Evolutionary conservation across 2,329 filamentous ascomycete genomes (phyloP).

Genomic region (Colletotrichum melonis): DNA sequence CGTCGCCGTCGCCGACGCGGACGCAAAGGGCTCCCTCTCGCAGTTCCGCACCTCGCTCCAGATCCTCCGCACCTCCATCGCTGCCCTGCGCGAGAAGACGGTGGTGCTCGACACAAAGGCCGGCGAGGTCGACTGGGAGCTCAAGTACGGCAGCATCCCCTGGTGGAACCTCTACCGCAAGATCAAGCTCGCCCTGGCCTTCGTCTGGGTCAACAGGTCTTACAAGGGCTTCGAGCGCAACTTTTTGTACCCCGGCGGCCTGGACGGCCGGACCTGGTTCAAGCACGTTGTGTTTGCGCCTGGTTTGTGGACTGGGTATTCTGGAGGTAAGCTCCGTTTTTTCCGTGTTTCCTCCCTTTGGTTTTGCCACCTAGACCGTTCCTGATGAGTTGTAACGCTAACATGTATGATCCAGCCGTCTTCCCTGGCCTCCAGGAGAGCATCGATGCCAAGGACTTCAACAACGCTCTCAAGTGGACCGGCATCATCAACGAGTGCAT

Average conservation of each 20-base stretch:
- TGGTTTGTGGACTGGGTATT: slow-evolving; percentile 90
- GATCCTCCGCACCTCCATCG: slow-evolving; percentile 51
- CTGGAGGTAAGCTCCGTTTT: slow-evolving; percentile 68
- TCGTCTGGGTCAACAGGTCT: slow-evolving; percentile 78
- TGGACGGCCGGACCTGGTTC: slow-evolving; percentile 88
- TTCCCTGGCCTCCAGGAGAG: slow-evolving; percentile 73
- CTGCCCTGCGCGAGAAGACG: slow-evolving; percentile 52
- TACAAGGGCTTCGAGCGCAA: slow-evolving; percentile 87
- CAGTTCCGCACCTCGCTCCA: slow-evolving; percentile 53
- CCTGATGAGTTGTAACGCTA: slow-evolving; percentile 30
- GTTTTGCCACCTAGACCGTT: slow-evolving; percentile 1
- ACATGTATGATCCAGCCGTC: slow-evolving; percentile 55
- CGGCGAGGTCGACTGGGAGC: slow-evolving; percentile 53
- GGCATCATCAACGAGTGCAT: slow-evolving; percentile 67
- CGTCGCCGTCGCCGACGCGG: slow-evolving; percentile 31
- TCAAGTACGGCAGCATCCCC: slow-evolving; percentile 65
- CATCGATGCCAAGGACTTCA: slow-evolving; percentile 69
- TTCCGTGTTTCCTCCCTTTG: neutral
- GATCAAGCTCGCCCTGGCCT: slow-evolving; percentile 70
- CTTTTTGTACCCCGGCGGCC: slow-evolving; percentile 79
- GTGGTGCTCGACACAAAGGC: slow-evolving; percentile 58
- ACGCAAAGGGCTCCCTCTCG: slow-evolving; percentile 47
- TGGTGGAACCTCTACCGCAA: slow-evolving; percentile 84
- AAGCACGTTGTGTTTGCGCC: slow-evolving; percentile 96
- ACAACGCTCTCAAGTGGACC: slow-evolving; percentile 69